Percentiles rank a stretch among this genome's conserved stretches.
Evolutionary conservation across 768 basidiomycete genomes (phyloP).

Genomic region (Phaeolepiota aurea): DNA sequence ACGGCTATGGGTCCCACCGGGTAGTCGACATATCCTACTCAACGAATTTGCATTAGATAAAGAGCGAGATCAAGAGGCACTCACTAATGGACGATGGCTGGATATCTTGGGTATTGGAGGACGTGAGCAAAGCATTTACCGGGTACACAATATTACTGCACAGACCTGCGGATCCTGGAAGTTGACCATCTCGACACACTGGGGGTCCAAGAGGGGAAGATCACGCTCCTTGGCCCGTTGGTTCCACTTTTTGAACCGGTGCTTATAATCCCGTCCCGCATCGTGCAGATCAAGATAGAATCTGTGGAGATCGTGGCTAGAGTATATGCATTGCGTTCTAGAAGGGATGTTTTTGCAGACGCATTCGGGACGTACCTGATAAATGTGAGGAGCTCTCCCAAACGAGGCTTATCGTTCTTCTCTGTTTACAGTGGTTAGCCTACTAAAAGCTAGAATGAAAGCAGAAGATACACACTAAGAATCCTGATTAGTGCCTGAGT

Average conservation of each 20-base stretch:
- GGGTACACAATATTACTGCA: not conserved
- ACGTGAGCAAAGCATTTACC: not conserved
- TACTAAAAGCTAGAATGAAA: too few relatives aligned
- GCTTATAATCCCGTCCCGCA: conserved; percentile 15
- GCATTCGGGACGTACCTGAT: conserved; percentile 21
- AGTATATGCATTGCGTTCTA: too few relatives aligned
- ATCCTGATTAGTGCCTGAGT: conserved; percentile 15
- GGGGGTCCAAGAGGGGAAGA: not conserved
- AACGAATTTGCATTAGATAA: not conserved
- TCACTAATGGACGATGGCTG: not conserved
- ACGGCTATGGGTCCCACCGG: not conserved
- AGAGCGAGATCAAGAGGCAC: not conserved
- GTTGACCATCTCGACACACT: conserved; percentile 20
- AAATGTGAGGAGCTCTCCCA: conserved; percentile 15
- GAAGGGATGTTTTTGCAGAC: too few relatives aligned
- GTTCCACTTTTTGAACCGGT: conserved; percentile 11
- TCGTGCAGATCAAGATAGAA: conserved; percentile 20
- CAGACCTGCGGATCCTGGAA: conserved; percentile 30
- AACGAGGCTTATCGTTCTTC: conserved; percentile 20
- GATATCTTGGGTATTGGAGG: not conserved
- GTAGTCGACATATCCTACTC: not conserved
- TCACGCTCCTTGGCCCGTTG: conserved; percentile 3
- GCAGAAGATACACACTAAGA: conserved; percentile 9
- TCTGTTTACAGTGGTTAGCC: conserved; percentile 4
- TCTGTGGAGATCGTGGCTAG: conserved; percentile 23